Conservation (phyloP, 495 filamentous ascomycete species). For the Aspergillus diversus region DNA sequence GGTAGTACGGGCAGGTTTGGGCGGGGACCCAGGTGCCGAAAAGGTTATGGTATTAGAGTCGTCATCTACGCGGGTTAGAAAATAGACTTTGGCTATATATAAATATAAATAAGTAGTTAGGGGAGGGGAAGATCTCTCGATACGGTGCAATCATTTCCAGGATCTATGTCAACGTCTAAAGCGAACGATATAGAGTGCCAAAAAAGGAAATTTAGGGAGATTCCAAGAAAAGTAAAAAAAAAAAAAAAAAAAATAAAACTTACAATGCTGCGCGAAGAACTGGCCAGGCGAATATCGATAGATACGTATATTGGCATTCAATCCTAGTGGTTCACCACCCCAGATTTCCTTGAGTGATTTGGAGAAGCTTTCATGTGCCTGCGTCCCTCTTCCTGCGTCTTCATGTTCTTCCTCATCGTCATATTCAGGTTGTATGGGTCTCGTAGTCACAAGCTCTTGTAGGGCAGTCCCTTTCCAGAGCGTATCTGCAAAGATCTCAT, state of each 20-base stretch:
- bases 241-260: slow-evolving; percentile 35
- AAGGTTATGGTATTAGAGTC: slow-evolving; percentile 73
- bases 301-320: slow-evolving; percentile 88
- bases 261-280: slow-evolving; percentile 89
- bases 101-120: background rate
- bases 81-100: background rate
- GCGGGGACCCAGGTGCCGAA: slow-evolving; percentile 40
- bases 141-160: background rate
- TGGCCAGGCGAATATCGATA: slow-evolving; percentile 89
- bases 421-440: slow-evolving; percentile 51
- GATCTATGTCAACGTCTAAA: background rate
- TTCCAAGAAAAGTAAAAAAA: slow-evolving; percentile 3
- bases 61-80: slow-evolving; percentile 60
- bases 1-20: slow-evolving; percentile 70
- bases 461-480: slow-evolving; percentile 62
- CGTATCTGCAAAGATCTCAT: slow-evolving; percentile 71
- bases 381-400: slow-evolving; percentile 47
- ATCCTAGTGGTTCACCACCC: slow-evolving; percentile 82
- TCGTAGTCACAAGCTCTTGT: slow-evolving; percentile 34
- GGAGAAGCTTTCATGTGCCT: background rate
- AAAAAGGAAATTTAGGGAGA: background rate
- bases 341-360: slow-evolving; percentile 48
- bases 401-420: slow-evolving; percentile 50
- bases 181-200: background rate
- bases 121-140: background rate